Percentiles rank a stretch among this genome's conserved stretches.
phyloP scores from a whole-genome alignment of 805 yeast species.

The Sungouiella thailandica region DNA sequence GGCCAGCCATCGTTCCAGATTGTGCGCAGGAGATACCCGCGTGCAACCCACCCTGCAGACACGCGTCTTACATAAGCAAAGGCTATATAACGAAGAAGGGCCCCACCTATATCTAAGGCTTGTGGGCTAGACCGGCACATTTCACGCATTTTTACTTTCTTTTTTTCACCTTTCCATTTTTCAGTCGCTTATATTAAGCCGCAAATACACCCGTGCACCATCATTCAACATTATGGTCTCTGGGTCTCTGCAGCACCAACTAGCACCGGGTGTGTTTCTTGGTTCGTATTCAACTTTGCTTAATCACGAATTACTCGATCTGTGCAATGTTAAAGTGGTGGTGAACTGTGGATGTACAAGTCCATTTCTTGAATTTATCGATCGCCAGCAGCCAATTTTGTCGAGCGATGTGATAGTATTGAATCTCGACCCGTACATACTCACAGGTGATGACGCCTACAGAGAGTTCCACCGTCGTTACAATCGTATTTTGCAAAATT shows the following conservation, averaged over 20 bases:
- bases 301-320: slow-evolving; percentile 12
- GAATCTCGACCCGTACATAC: slow-evolving; percentile 30
- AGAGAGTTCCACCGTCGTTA: slow-evolving; percentile 24
- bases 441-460: slow-evolving; percentile 17
- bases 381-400: slow-evolving; percentile 16
- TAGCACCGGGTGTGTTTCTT: slow-evolving; percentile 13
- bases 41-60: slow-evolving; percentile 1
- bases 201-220: slow-evolving; percentile 1
- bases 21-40: too few relatives aligned
- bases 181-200: too few relatives aligned
- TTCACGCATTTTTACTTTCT: background rate
- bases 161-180: background rate
- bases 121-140: background rate
- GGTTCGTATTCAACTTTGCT: slow-evolving; percentile 8
- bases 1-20: too few relatives aligned
- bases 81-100: slow-evolving; percentile 1
- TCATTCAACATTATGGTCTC: slow-evolving; percentile 5
- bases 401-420: slow-evolving; percentile 35
- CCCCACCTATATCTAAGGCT: background rate
- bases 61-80: slow-evolving; percentile 3
- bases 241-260: slow-evolving; percentile 2
- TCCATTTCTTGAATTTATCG: slow-evolving; percentile 24
- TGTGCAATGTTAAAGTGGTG: slow-evolving; percentile 30
- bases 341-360: slow-evolving; percentile 35
- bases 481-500: slow-evolving; percentile 34